Evolutionary conservation across 2,329 filamentous ascomycete genomes (phyloP), one percentile per base, ranked within the genome.

Genomic region (Alternaria brassicicola): DNA sequence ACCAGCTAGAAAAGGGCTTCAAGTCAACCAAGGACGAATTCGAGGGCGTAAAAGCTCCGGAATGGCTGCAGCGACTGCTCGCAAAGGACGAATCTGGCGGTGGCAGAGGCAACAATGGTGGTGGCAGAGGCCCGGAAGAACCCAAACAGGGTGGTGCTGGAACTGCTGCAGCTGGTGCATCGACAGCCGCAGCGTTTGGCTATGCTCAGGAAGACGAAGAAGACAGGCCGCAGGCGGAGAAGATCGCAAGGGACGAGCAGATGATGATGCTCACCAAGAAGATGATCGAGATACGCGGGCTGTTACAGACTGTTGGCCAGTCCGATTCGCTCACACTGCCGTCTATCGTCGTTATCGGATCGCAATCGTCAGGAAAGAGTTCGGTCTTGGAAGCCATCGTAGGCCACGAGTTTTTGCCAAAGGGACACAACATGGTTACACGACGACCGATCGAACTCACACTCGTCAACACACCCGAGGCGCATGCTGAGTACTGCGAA

Each of bases 201-300:
- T 89, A 93, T 69, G 86, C 90, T 19, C 83, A 88, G 55, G 85
- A 88, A 1, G 88, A 92, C 21, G 83, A 89, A 56, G 86, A 87
- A 2, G 83, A 94, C 33, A 86, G 89, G 63, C 83, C 88, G 54
- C 81, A 83, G 8, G 82, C 80, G 19, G 86, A 89, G 55, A 87
- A 90, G 71, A 83, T 85, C 47, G 91, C 92, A 17, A 88, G 88
- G 70, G 95, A 99, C 71, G 95, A 99, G 75, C 95, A 99, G 78
- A 99, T 99, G 94, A 99, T 99, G 95, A 84, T 97, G 67, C 82
- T 99, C 72, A 99, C 96, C 2, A 94, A 95, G 81, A 98, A 98
- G 81, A 99, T 99, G 95, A 99, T 99, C 72, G 95, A 99, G 81
- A 98, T 99, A 56, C 85, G 96, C 66, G 93, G 89, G 66, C 92